Conservation (phyloP, 2,329 filamentous ascomycete species). For the Trichoderma gracile region DNA sequence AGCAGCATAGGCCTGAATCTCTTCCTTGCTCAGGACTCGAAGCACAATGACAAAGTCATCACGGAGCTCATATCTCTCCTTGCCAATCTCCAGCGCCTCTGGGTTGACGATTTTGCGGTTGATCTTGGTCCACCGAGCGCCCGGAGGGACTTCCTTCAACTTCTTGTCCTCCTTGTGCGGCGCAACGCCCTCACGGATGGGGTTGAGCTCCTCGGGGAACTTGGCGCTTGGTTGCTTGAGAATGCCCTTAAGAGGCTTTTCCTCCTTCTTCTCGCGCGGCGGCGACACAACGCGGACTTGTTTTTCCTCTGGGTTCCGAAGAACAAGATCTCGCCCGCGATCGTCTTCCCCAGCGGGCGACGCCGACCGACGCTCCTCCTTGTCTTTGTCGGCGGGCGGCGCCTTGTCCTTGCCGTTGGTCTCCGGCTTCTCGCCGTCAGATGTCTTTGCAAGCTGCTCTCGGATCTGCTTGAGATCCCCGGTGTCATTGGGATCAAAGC, state of each 20-base stretch:
- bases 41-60: conserved; percentile 92
- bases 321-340: conserved; percentile 46
- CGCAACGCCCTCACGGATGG: conserved; percentile 84
- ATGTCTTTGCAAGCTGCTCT: conserved; percentile 47
- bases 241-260: conserved; percentile 77
- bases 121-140: conserved; percentile 92
- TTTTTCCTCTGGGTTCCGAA: conserved; percentile 44
- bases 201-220: conserved; percentile 84
- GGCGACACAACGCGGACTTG: conserved; percentile 73
- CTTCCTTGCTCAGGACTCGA: conserved; percentile 80
- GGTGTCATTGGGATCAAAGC: conserved; percentile 57
- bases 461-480: conserved; percentile 52
- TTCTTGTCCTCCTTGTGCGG: conserved; percentile 87
- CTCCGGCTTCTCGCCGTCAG: conserved; percentile 29
- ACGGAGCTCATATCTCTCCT: conserved; percentile 89
- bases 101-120: conserved; percentile 86
- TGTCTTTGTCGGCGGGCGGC: conserved; percentile 26
- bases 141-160: conserved; percentile 68
- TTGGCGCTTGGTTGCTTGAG: conserved; percentile 77
- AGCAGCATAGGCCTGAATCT: conserved; percentile 83
- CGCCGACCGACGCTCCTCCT: conserved; percentile 27
- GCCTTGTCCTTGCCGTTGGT: conserved; percentile 23
- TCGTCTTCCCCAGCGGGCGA: conserved; percentile 36
- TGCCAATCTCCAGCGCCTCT: conserved; percentile 79
- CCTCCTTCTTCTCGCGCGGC: conserved; percentile 62